phyloP scores from a whole-genome alignment of 2,329 filamentous ascomycete genomes.

The Fusarium hostae region DNA sequence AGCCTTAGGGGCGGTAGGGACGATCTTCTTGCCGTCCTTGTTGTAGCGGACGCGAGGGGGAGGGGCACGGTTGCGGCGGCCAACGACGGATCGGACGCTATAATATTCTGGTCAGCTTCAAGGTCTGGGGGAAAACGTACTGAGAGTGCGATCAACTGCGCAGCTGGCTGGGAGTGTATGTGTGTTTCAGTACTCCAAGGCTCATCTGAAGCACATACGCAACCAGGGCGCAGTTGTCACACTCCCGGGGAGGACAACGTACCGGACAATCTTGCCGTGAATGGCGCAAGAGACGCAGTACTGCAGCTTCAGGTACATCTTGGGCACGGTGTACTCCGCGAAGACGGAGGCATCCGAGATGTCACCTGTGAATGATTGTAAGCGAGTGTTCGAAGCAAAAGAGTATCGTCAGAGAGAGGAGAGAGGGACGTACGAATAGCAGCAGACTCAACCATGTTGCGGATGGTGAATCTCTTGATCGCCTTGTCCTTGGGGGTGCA shows the following conservation, averaged over 20 bases:
- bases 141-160: constrained; percentile 10
- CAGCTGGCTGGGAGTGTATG: constrained; percentile 44
- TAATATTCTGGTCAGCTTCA: constrained; percentile 56
- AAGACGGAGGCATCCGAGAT: constrained; percentile 99
- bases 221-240: constrained; percentile 65
- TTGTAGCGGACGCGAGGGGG: constrained; percentile 99
- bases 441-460: constrained; percentile 99
- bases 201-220: constrained; percentile 66
- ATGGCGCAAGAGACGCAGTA: constrained; percentile 99
- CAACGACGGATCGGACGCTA: constrained; percentile 96
- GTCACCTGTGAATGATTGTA: constrained; percentile 76
- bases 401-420: background rate
- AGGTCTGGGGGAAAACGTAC: constrained; percentile 39
- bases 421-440: constrained; percentile 86
- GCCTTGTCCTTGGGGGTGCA: constrained; percentile 99
- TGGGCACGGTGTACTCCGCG: constrained; percentile 98
- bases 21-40: constrained; percentile 99
- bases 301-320: constrained; percentile 99
- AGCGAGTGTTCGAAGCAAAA: constrained; percentile 14
- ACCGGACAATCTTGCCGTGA: constrained; percentile 99
- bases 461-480: constrained; percentile 99
- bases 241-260: constrained; percentile 72
- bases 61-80: constrained; percentile 98
- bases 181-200: constrained; percentile 65
- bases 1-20: constrained; percentile 70